Base-by-base conservation (phyloP, 768 basidiomycete species). In the Imleria badia region DNA sequence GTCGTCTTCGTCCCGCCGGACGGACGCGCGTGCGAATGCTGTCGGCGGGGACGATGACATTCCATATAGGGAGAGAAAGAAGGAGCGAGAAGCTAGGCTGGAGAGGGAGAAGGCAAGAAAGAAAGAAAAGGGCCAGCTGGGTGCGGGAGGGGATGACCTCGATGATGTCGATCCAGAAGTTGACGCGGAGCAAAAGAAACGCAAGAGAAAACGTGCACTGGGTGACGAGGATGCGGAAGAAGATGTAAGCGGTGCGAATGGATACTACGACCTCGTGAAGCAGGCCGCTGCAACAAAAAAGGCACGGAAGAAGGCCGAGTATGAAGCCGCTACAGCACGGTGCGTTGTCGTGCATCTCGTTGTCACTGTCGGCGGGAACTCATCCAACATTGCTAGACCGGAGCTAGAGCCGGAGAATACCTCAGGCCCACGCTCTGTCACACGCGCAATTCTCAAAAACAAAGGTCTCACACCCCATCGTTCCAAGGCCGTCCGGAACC, bases 41-140 rank as follows among this genome's bases (percentile, higher is more conserved):
- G 68, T 85, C 48, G 89, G 91, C 30, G 97, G 97, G 17, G 97
- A 99, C 67, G 96, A 98, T 64, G 97, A 99, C 66, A 78, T 98
- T 44, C 97, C 97, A 17, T 92, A 95, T 64, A 81, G 85, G 41
- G 89, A 92, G 64, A 76, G 87, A 45, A 79, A 78, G 73, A 86
- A 81, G 67, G 82, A 83, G 55, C 79, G 76, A 59, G 85, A 89
- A 53, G 73, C 73, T 30, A 77, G 82, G 46, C 58, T 79, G 48
- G 79, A 78, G 47, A 81, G 78, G 66, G 77, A 77, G 45, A 73
- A 69, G 40, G 73, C 76, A 43, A 50, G 33, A 19, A 61, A 69
- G 56, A 73, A 71, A n/a, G 58, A 69, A 51, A 74, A 73, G 6
- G 58, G 62, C 11, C 53, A 56, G 26, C 54, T 67, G 45, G 77